Evolutionary conservation across 75 land plant species (phyloP).

Genomic region (Ceratopteris richardii): DNA sequence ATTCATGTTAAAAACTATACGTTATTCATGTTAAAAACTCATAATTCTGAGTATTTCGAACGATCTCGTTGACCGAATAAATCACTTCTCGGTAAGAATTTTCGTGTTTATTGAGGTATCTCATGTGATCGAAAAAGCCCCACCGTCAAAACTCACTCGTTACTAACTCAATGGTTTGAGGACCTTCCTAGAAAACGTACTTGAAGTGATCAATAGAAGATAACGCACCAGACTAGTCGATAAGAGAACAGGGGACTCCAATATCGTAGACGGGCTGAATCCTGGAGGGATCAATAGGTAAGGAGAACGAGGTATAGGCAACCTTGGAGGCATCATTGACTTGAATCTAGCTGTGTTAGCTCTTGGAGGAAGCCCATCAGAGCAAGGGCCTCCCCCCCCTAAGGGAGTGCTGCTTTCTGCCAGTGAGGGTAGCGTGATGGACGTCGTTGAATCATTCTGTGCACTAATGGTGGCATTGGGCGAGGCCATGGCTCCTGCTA

Average conservation of each 20-base stretch:
- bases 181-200: no score
- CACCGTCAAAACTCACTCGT: no score
- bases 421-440: background rate
- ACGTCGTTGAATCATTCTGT: background rate
- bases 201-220: no score
- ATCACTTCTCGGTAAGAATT: no score
- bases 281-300: constrained; percentile 72
- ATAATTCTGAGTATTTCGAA: no score
- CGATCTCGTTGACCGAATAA: no score
- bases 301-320: constrained; percentile 58
- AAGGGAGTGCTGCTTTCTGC: constrained; percentile 12
- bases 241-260: constrained; percentile 83
- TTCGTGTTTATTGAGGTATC: no score
- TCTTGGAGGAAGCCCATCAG: background rate
- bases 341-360: constrained; percentile 45
- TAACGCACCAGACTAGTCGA: constrained; percentile 54
- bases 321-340: constrained; percentile 64
- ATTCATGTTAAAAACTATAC: no score
- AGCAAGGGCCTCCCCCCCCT: constrained; percentile 14
- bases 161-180: no score
- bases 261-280: constrained; percentile 65
- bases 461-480: constrained; percentile 10
- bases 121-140: no score
- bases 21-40: no score
- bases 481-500: constrained; percentile 79